These are phyloP conservation scores for Arabidopsis hybrid DNA, from an alignment of 441 rosid genomes.

Conservation along the genomic window DNA sequence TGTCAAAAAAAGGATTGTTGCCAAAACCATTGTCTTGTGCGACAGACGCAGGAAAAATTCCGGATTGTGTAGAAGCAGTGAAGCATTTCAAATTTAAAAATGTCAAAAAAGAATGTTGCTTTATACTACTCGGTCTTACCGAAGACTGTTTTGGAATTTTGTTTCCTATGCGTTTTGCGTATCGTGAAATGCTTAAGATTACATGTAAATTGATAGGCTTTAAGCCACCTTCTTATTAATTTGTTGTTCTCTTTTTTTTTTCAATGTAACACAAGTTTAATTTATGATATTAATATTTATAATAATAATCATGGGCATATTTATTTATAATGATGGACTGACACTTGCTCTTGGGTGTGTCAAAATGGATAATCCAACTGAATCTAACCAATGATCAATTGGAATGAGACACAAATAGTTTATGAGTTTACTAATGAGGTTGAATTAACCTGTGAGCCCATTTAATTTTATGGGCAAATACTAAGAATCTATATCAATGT, in stretches of 20 bases:
- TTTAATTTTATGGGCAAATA: too few relatives aligned
- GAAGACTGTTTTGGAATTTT: slow-evolving; percentile 23
- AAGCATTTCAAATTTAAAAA: slow-evolving; percentile 5
- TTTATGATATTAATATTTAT: background rate
- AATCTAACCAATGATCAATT: too few relatives aligned
- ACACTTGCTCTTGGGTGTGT: too few relatives aligned
- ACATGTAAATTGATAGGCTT: slow-evolving; percentile 1
- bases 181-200: background rate
- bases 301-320: background rate
- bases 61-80: background rate
- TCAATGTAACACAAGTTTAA: background rate
- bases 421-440: too few relatives aligned
- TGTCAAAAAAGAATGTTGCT: slow-evolving; percentile 23
- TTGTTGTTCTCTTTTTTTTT: background rate
- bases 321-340: too few relatives aligned
- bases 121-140: slow-evolving; percentile 8
- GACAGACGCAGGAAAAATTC: background rate
- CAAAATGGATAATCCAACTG: too few relatives aligned
- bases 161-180: background rate
- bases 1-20: background rate
- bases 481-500: too few relatives aligned
- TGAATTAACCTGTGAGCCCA: too few relatives aligned
- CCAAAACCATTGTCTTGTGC: background rate
- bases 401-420: too few relatives aligned
- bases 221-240: background rate